Conservation (phyloP, 345 rosid genomes). For the Eucalyptus tenuipes region DNA sequence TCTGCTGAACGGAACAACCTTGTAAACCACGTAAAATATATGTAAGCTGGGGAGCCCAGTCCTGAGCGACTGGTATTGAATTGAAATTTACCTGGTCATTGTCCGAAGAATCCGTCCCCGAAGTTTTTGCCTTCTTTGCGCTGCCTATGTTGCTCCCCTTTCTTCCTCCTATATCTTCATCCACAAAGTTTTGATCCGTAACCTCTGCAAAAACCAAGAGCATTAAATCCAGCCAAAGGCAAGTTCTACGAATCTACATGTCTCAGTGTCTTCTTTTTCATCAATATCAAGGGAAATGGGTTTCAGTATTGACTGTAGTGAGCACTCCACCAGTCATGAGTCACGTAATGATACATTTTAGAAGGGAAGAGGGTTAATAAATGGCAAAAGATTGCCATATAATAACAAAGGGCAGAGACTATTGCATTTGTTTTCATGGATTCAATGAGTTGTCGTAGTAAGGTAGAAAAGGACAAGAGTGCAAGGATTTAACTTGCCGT, state of each 20-base stretch:
- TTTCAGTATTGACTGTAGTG: neutral
- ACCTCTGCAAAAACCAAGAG: conserved; percentile 38
- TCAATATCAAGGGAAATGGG: neutral
- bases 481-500: neutral
- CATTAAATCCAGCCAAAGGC: neutral
- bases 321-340: neutral
- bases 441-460: neutral
- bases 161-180: conserved; percentile 30
- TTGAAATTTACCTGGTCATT: neutral
- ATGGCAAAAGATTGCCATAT: neutral
- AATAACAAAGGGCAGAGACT: neutral
- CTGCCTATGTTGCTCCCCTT: conserved; percentile 4
- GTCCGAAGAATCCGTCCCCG: neutral
- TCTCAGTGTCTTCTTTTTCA: neutral
- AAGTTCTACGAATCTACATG: neutral
- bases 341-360: neutral
- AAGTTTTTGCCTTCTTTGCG: conserved; percentile 24
- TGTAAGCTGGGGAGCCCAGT: neutral
- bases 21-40: neutral
- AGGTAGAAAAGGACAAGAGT: neutral
- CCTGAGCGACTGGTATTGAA: neutral
- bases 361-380: neutral
- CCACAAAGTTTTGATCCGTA: conserved; percentile 81
- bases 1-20: conserved; percentile 1
- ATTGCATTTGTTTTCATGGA: neutral